Evolutionary conservation across 2,329 filamentous ascomycete genomes (phyloP).

Genomic region (Aspergillus awamori): DNA sequence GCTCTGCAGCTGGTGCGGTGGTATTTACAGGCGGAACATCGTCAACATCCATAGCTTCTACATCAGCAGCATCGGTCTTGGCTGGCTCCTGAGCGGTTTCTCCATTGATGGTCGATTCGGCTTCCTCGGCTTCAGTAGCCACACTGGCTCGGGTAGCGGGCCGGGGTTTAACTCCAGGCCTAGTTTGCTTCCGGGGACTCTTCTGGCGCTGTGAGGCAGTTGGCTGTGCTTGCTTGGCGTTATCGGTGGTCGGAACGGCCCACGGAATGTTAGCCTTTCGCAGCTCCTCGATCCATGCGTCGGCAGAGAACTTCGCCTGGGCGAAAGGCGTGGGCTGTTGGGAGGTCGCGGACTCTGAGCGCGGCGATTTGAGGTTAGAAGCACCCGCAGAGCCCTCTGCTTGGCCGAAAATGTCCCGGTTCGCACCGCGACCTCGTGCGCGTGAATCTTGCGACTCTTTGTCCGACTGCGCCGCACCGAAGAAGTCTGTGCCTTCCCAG

Average conservation of each 20-base stretch:
- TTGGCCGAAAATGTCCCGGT: slow-evolving; percentile 24
- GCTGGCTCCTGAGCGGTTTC: slow-evolving; percentile 23
- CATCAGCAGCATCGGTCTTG: slow-evolving; percentile 23
- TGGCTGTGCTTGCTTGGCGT: slow-evolving; percentile 21
- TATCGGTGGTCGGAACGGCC: slow-evolving; percentile 35
- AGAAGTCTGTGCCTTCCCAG: slow-evolving; percentile 44
- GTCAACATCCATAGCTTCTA: slow-evolving; percentile 53
- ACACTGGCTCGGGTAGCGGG: slow-evolving; percentile 38
- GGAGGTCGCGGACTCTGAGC: slow-evolving; percentile 22
- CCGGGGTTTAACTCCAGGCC: slow-evolving; percentile 31
- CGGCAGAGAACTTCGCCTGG: slow-evolving; percentile 41
- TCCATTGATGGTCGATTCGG: slow-evolving; percentile 33
- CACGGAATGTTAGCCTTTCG: slow-evolving; percentile 40
- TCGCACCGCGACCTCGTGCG: slow-evolving; percentile 27
- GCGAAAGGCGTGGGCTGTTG: slow-evolving; percentile 37
- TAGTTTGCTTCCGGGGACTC: slow-evolving; percentile 40
- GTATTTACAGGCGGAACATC: slow-evolving; percentile 34
- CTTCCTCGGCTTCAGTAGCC: slow-evolving; percentile 45
- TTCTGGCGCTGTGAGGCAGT: slow-evolving; percentile 31
- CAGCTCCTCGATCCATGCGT: slow-evolving; percentile 44
- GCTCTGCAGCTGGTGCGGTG: slow-evolving; percentile 4
- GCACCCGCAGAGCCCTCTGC: slow-evolving; percentile 23
- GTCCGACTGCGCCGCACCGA: slow-evolving; percentile 30
- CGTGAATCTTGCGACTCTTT: slow-evolving; percentile 22
- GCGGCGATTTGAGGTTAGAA: slow-evolving; percentile 24